Base-by-base conservation (phyloP, 2,329 filamentous ascomycete species). In the Lasiodiplodia sp. region DNA sequence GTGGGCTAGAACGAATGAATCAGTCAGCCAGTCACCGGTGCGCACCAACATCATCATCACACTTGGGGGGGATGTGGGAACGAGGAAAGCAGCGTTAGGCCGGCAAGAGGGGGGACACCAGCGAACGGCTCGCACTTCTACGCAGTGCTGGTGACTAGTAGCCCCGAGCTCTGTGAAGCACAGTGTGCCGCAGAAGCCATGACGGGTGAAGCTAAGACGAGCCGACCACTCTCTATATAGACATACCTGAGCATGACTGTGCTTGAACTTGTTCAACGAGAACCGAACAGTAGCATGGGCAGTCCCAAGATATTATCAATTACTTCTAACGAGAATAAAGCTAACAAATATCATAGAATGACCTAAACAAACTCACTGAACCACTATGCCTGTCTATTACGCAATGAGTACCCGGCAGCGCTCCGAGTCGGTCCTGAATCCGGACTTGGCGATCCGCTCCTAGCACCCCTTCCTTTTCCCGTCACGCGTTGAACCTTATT, bases 131-230 rank as follows among this genome's bases (percentile, higher is more conserved):
- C 55, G 37, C 34, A 40, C 55, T 58, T 58, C 55, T 58, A 40
- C 55, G 55, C 34, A 58, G 55, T 40, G 55, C 55, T 58, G 55
- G 55, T 58, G 55, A 58, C n/a, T 40, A 58, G 55, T 58, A 58
- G 34, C 55, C 37, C 55, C 5, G 55, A 58, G n/a, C 34, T 34
- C 25, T 25, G 28, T 8, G 23, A 44, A 18, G 40, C 40, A 44
- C 40, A 16, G 7, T 7, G 16, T 47, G n/a, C 44, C 21, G 5
- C n/a, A 21, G 31, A 34, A 21, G 53, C 53, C 28, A 34, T 31
- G 28, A 37, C 23, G 55, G 55, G 55, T 58, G 55, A 58, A 58
- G 55, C 55, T 40, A 58, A 58, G 34, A 58, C 34, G 55, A 58
- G 37, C 34, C 55, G 38, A 25, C 10, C 7, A 6, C 8, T 6